These are phyloP conservation scores for Mrakiaceae sp. DNA, from an alignment of 1,284 basidiomycete genomes.

Conservation along the genomic window DNA sequence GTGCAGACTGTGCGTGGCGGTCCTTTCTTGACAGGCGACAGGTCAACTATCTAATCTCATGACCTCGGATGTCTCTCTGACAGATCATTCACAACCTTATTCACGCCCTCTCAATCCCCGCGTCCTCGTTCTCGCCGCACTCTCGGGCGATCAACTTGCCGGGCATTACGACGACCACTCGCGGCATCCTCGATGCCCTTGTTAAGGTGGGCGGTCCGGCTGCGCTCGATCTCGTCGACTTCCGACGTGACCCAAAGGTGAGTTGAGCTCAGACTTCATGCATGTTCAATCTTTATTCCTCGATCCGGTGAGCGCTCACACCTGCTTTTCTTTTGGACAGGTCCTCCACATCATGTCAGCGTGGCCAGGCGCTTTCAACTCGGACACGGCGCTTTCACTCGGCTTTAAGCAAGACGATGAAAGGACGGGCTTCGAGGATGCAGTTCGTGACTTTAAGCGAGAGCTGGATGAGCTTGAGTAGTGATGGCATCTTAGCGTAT, in stretches of 20 bases:
- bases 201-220: not conserved
- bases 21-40: no score
- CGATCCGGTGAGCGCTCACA: no score
- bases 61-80: not conserved
- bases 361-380: slow-evolving; percentile 30
- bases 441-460: slow-evolving; percentile 6
- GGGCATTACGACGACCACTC: not conserved
- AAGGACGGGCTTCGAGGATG: not conserved
- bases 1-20: not conserved
- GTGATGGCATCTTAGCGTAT: no score
- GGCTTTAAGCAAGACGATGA: not conserved
- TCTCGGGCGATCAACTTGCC: not conserved
- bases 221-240: not conserved
- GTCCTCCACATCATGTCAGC: slow-evolving; percentile 27
- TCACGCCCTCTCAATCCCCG: not conserved
- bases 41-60: not conserved
- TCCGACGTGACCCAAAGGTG: not conserved
- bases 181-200: not conserved
- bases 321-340: slow-evolving; percentile 12
- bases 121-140: not conserved
- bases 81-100: slow-evolving; percentile 34
- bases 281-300: no score
- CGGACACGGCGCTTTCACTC: not conserved
- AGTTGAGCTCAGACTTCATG: no score
- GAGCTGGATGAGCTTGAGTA: not conserved